These are phyloP conservation scores for Boletus rubescentipes DNA, from an alignment of 768 basidiomycete species.

Conservation along the genomic window DNA sequence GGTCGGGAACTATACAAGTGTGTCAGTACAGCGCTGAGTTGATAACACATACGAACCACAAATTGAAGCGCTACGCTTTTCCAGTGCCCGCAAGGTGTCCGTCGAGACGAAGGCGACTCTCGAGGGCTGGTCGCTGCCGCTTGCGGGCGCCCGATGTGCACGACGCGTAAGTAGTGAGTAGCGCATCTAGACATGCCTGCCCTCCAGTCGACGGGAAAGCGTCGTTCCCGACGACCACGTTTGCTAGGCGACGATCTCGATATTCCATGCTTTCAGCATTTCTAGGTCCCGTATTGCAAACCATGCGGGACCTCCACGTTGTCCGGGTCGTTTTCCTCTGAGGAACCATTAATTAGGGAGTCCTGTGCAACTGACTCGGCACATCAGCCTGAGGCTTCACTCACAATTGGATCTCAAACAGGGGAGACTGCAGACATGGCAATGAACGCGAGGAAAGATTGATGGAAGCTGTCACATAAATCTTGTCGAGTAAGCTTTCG, in stretches of 20 bases:
- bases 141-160: no score
- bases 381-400: conserved; percentile 69
- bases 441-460: conserved; percentile 75
- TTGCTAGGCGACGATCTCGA: conserved; percentile 64
- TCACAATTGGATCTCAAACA: conserved; percentile 80
- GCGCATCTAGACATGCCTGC: no score
- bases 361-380: conserved; percentile 64
- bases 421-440: conserved; percentile 68
- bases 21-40: no score
- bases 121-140: no score
- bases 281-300: conserved; percentile 80
- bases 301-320: conserved; percentile 59
- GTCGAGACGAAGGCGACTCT: no score
- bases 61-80: no score
- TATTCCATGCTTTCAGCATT: conserved; percentile 75
- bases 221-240: conserved; percentile 59
- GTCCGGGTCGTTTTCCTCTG: conserved; percentile 40
- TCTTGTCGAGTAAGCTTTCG: conserved; percentile 48
- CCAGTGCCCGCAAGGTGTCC: no score
- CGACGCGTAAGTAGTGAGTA: no score
- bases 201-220: conserved; percentile 48
- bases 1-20: no score
- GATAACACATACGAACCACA: no score
- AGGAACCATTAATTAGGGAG: conserved; percentile 46
- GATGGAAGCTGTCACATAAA: conserved; percentile 55